Base-by-base conservation (phyloP, 352 stramenopile species). In the Pythium sp. region DNA sequence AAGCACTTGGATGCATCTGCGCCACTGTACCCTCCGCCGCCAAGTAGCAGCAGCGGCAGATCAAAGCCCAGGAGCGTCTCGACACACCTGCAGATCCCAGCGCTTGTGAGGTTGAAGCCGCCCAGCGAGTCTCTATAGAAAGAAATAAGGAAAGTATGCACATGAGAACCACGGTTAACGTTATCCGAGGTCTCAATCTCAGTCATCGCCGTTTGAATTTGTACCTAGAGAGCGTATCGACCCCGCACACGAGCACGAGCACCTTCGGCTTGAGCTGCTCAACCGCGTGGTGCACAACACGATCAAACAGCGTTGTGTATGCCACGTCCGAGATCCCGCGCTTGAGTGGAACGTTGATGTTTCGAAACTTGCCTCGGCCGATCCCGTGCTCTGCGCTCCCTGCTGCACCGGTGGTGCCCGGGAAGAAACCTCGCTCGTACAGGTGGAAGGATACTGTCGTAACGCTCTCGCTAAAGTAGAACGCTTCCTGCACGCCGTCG, bases 11-110 rank as follows among this genome's bases (percentile, higher is more conserved):
- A 79, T 3, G 81, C 82, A 56, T 92, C 80, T 8, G 77, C 72
- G n/a, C 80, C 84, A 63, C 81, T 82, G 67, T 95, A 92, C 1
- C 83, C 87, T 18, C 83, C 87, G 2, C 76, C 83, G 24, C 87
- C 87, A 14, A 93, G 69, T 7, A 92, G 34, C 24, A 95, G 36
- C 9, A 92, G 57, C 11, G 82, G 80, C 11, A 75, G 28, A 5
- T 81, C 55, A 20, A 82, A 68, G 32, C 55, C 64, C 34, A 78
- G 36, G 15, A 87, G 34, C 0, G 68, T 76, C 73, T 71, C 67
- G 24, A 81, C 59, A 57, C 73, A 80, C 12, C 67, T 68, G 46
- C 62, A 62, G 43, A 89, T 75, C 11, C 79, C 79, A 7, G 61
- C 51, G 24, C 70, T 77, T 8, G 79, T 81, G 22, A 91, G 62